These are phyloP conservation scores for Hibiscus syriacus DNA, from an alignment of 345 rosid genomes.

Conservation along the genomic window DNA sequence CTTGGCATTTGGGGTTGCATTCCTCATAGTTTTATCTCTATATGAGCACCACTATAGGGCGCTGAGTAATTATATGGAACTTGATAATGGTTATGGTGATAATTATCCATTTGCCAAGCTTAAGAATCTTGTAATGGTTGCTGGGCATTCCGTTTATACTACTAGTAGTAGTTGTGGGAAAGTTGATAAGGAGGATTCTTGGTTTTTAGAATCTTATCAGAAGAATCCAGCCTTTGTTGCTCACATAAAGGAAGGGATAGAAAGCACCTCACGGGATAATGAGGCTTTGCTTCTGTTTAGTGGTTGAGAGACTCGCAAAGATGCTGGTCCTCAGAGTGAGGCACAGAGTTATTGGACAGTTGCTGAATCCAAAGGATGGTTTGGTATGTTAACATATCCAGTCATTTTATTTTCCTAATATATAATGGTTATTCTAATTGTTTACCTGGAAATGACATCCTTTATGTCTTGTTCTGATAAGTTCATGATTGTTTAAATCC, in stretches of 20 bases:
- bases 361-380: constrained; percentile 94
- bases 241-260: constrained; percentile 81
- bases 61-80: constrained; percentile 23
- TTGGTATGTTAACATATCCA: constrained; percentile 51
- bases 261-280: constrained; percentile 49
- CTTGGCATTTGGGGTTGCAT: constrained; percentile 55
- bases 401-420: background rate
- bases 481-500: background rate
- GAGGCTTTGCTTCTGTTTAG: constrained; percentile 83
- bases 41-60: constrained; percentile 41
- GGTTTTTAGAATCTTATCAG: constrained; percentile 96
- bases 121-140: constrained; percentile 88
- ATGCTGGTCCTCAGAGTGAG: constrained; percentile 95
- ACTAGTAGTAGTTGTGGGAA: constrained; percentile 72
- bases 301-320: constrained; percentile 93
- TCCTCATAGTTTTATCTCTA: constrained; percentile 41
- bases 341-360: constrained; percentile 98
- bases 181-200: constrained; percentile 75
- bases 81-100: constrained; percentile 22
- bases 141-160: constrained; percentile 93
- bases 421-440: background rate
- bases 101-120: constrained; percentile 58
- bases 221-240: constrained; percentile 72
- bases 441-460: background rate
- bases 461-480: background rate